Evolutionary conservation across 2,329 filamentous ascomycete species (phyloP).

Genomic region (Fusarium sambucinum): DNA sequence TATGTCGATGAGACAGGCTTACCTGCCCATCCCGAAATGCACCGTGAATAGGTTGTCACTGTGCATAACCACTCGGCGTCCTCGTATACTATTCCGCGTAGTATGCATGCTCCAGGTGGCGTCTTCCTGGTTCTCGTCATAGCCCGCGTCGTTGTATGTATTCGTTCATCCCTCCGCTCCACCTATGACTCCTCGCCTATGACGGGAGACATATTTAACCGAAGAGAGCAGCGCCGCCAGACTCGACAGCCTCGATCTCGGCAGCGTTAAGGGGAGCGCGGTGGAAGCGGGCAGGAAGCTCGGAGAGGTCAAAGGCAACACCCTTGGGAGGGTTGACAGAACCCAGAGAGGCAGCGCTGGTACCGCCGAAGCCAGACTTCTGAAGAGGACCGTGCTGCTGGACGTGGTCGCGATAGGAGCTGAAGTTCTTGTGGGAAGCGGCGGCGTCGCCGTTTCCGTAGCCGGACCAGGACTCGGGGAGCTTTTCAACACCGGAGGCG

Average conservation of each 20-base stretch:
- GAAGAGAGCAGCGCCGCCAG: conserved; percentile 79
- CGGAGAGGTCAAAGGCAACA: conserved; percentile 86
- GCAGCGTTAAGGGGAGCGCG: conserved; percentile 77
- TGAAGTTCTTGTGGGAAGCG: conserved; percentile 72
- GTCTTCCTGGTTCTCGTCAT: conserved; percentile 29
- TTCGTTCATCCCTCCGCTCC: conserved; percentile 42
- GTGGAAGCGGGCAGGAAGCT: conserved; percentile 88
- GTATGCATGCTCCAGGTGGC: conserved; percentile 38
- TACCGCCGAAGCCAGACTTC: conserved; percentile 70
- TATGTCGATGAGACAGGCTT: conserved; percentile 19
- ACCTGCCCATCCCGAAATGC: conserved; percentile 24
- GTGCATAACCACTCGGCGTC: conserved; percentile 31
- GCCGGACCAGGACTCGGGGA: conserved; percentile 67
- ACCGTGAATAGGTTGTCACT: conserved; percentile 24
- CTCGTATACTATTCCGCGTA: conserved; percentile 38
- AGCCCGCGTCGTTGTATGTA: conserved; percentile 32
- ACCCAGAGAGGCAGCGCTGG: conserved; percentile 77
- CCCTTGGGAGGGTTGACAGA: conserved; percentile 77
- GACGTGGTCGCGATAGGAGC: conserved; percentile 80
- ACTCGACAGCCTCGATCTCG: conserved; percentile 97
- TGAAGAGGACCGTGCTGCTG: conserved; percentile 82
- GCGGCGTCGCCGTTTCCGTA: conserved; percentile 50
- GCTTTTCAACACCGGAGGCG: conserved; percentile 72
- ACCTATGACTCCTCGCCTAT: conserved; percentile 36
- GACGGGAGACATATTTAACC: conserved; percentile 52